Evolutionary conservation across 1,284 basidiomycete genomes (phyloP).

Genomic region (Coniferiporia weirii): DNA sequence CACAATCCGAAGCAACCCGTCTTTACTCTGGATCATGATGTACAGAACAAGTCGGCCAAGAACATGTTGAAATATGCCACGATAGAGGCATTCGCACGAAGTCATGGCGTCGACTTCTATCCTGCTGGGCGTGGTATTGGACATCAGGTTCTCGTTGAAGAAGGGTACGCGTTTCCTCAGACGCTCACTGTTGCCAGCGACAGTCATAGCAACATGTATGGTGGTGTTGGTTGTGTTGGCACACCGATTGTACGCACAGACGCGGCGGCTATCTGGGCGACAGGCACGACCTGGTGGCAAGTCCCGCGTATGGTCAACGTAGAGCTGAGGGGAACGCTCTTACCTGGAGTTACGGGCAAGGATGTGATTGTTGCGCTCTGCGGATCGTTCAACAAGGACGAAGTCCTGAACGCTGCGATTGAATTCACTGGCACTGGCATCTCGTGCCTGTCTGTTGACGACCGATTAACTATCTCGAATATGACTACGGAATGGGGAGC

Average conservation of each 20-base stretch:
- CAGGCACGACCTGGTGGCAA: slow-evolving; percentile 99
- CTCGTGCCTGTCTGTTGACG: slow-evolving; percentile 78
- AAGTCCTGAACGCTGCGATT: slow-evolving; percentile 97
- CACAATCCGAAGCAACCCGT: slow-evolving; percentile 83
- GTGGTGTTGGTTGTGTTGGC: slow-evolving; percentile 94
- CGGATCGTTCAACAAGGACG: slow-evolving; percentile 94
- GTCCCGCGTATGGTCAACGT: slow-evolving; percentile 96
- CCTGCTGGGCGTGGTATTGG: slow-evolving; percentile 98
- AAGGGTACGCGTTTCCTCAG: slow-evolving; percentile 93
- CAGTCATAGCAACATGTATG: slow-evolving; percentile 99
- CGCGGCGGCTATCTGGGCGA: slow-evolving; percentile 96
- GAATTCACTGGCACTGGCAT: slow-evolving; percentile 96
- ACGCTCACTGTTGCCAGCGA: slow-evolving; percentile 94
- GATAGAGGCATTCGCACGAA: slow-evolving; percentile 89
- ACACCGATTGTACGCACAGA: slow-evolving; percentile 95
- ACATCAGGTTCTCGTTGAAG: slow-evolving; percentile 92
- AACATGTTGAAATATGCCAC: slow-evolving; percentile 91
- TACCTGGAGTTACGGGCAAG: slow-evolving; percentile 93
- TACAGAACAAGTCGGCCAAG: slow-evolving; percentile 93
- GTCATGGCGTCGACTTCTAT: slow-evolving; percentile 91
- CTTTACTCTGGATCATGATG: slow-evolving; percentile 97
- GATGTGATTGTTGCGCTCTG: slow-evolving; percentile 98
- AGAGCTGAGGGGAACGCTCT: slow-evolving; percentile 78
- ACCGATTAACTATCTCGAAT: slow-evolving; percentile 92
- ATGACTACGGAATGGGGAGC: slow-evolving; percentile 99